Evolutionary conservation across 225 moss, liverwort and hornwort species (phyloP).

Genomic region (Ulota crispa): DNA sequence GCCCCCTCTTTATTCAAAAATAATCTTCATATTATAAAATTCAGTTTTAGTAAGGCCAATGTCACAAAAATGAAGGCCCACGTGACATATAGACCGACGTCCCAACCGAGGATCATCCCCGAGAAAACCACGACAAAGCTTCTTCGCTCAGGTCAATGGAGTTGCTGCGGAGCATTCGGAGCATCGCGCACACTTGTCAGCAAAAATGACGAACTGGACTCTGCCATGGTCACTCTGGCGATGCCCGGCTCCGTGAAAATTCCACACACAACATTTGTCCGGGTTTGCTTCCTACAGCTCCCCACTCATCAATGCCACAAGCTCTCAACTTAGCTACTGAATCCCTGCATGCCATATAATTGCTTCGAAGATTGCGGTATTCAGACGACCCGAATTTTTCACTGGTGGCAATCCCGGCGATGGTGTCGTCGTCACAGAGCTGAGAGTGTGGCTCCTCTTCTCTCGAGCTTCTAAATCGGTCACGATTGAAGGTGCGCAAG

Average conservation of each 20-base stretch:
- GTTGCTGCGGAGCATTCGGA: neutral
- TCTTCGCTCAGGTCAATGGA: neutral
- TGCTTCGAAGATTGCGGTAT: neutral
- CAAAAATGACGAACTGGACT: neutral
- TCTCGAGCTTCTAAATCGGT: neutral
- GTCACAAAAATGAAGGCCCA: too few relatives aligned
- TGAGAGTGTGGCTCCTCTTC: neutral
- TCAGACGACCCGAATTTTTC: neutral
- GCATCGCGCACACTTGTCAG: neutral
- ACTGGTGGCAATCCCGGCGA: neutral
- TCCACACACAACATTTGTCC: neutral
- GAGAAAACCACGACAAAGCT: neutral
- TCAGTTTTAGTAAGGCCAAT: too few relatives aligned
- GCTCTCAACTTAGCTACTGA: neutral
- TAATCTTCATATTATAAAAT: too few relatives aligned
- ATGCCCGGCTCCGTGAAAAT: neutral
- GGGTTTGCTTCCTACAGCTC: neutral
- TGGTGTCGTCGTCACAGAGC: neutral
- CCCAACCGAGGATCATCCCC: too few relatives aligned
- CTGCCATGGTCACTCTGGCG: neutral
- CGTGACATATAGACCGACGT: too few relatives aligned
- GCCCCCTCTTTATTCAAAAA: too few relatives aligned
- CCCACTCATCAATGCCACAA: neutral
- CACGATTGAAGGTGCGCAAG: conserved; percentile 16
- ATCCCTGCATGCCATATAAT: neutral